Evolutionary conservation across 192 early-diverging fungal species (phyloP).

Genomic region (Lobosporangium transversale): DNA sequence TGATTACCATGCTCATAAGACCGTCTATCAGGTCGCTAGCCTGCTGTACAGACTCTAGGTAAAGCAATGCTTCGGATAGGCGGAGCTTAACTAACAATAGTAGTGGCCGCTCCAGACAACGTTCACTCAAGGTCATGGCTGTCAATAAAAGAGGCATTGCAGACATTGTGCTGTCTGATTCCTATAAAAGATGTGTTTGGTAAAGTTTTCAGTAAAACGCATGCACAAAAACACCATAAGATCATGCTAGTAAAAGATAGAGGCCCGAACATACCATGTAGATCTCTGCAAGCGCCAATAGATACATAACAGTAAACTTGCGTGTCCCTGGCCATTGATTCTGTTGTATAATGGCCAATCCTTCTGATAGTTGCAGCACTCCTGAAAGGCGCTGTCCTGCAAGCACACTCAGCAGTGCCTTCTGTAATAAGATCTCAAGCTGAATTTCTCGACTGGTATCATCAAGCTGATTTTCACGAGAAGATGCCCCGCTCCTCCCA

Average conservation of each 20-base stretch:
- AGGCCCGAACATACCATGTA: conserved; percentile 23
- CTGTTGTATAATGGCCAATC: conserved; percentile 10
- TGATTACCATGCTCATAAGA: conserved; percentile 22
- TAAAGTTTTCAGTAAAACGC: too few species aligned
- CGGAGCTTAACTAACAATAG: conserved; percentile 28
- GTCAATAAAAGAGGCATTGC: conserved; percentile 28
- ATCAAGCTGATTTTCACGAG: conserved; percentile 17
- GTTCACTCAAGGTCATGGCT: conserved; percentile 23
- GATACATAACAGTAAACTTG: conserved; percentile 32
- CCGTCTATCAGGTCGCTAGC: conserved; percentile 27
- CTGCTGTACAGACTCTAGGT: conserved; percentile 13
- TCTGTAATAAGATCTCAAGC: conserved; percentile 29
- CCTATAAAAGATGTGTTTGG: conserved; percentile 15
- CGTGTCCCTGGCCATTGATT: conserved; percentile 35
- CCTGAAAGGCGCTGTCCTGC: conserved; percentile 15
- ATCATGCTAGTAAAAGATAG: background rate
- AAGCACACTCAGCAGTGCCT: conserved; percentile 15
- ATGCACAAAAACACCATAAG: background rate
- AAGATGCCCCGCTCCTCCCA: background rate
- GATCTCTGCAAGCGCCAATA: conserved; percentile 33
- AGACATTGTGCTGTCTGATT: conserved; percentile 17
- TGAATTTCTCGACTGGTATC: conserved; percentile 23
- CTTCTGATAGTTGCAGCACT: conserved; percentile 34
- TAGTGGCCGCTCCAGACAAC: conserved; percentile 24
- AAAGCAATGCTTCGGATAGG: conserved; percentile 19